Percentiles rank a stretch among this genome's conserved stretches.
phyloP scores from a whole-genome alignment of 352 stramenopile genomes.

The Phytophthora cactorum region DNA sequence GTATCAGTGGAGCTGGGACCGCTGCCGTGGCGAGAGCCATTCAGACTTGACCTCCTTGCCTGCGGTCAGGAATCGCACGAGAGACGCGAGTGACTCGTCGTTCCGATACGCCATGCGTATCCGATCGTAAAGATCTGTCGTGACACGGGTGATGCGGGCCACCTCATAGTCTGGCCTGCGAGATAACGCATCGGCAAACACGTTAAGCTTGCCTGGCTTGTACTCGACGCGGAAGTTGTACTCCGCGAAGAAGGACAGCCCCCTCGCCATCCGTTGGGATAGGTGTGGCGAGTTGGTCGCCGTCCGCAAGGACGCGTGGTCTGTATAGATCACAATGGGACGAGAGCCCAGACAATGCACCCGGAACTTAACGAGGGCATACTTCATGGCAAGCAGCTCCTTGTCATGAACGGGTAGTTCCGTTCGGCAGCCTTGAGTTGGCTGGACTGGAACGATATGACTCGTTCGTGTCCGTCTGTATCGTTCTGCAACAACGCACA shows the following conservation, averaged over 20 bases:
- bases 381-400: no score
- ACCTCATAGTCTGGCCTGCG: background rate
- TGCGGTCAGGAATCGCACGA: background rate
- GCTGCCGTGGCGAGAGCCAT: background rate
- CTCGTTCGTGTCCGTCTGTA: no score
- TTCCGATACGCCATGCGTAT: background rate
- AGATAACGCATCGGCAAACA: background rate
- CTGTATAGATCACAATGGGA: no score
- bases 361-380: no score
- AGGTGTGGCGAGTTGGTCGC: background rate
- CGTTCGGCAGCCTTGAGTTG: no score
- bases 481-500: no score
- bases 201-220: background rate
- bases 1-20: background rate
- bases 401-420: no score
- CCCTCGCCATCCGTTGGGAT: background rate
- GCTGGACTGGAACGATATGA: no score
- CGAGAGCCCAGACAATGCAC: no score
- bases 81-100: background rate
- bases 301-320: background rate
- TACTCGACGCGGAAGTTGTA: slow-evolving; percentile 5
- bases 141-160: background rate
- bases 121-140: slow-evolving; percentile 1
- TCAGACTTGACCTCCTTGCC: background rate
- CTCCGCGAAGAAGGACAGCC: background rate